Percentiles rank a stretch among this genome's conserved stretches.
Conservation (phyloP, 257 asterid species). For the Capsicum baccatum region DNA sequence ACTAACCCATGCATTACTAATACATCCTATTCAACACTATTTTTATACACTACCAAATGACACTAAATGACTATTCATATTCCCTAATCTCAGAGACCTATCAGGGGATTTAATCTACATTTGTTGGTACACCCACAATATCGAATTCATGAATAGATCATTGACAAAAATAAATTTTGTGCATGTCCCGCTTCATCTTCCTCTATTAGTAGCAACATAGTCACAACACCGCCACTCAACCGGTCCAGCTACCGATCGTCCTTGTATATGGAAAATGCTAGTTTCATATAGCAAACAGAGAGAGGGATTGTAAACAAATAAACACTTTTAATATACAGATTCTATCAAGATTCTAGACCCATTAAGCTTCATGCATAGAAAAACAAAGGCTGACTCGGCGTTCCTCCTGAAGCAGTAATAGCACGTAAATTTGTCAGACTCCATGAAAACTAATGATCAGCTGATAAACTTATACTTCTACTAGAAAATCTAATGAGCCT, state of each 20-base stretch:
- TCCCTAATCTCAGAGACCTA: constrained; percentile 6
- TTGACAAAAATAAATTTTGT: not conserved
- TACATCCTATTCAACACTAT: no score
- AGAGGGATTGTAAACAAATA: not conserved
- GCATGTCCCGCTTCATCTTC: constrained; percentile 4
- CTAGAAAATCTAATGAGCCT: constrained; percentile 9
- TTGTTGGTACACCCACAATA: not conserved
- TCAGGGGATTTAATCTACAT: not conserved
- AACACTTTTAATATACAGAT: not conserved
- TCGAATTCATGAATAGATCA: constrained; percentile 1
- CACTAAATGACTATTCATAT: not conserved
- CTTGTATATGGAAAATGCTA: not conserved
- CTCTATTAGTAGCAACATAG: not conserved
- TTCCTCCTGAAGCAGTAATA: not conserved
- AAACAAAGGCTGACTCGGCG: not conserved
- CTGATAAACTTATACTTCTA: not conserved
- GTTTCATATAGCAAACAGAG: constrained; percentile 13
- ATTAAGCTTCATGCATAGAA: not conserved
- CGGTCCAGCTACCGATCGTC: not conserved
- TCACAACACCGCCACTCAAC: not conserved
- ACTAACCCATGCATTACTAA: no score
- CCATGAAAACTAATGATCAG: not conserved
- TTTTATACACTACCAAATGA: no score
- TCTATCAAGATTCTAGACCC: no score
- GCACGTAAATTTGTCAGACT: not conserved